Evolutionary conservation across 192 early-diverging fungal species (phyloP), one percentile per base, ranked within the genome.

Genomic region (Linnemannia elongata): DNA sequence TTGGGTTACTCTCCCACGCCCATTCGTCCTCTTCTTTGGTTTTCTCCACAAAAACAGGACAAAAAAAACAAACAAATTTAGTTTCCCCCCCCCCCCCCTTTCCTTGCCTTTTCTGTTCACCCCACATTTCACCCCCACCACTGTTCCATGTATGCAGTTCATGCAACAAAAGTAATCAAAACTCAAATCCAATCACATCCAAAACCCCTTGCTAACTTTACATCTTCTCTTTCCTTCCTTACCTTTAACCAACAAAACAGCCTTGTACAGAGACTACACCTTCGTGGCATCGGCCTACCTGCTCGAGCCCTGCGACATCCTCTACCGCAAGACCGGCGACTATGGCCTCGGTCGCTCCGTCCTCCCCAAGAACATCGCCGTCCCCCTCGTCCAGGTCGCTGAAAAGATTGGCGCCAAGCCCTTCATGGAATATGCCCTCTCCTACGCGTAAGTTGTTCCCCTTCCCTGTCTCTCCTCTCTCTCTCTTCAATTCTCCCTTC

Each of bases 251-350:
- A 18, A n/a, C 24, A 7, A 36, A 42, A 8, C 81, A 78, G 96
- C 96, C 10, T 88, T 98, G 27, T 97, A 95, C 91, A 92, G 97
- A 45, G 97, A 98, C 89, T 96, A 96, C 80, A 96, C 96, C 17
- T 96, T 97, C 78, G 90, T 95, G 38, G 96, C 96, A 7, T 96
- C 96, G 3, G 95, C 97, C 20, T 98, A 98, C 81, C 89, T 98
- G 22, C 89, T 98, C 38, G 97, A 98, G 85, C 97, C 97, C 39
- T 97, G 96, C 79, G 96, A 98, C 85, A 90, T 97, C 54, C 88
- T 94, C 87, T 94, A 91, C 88, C 89, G 95, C 57, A 85, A 93
- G 76, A 92, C 89, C 1, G 91, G 93, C 7, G 92, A 95, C 35
- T 97, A 97, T 87, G 96, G 97, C 5, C 89, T 97, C 42, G 97